phyloP scores from a whole-genome alignment of 495 filamentous ascomycete genomes.

The Geopyxis carbonaria region DNA sequence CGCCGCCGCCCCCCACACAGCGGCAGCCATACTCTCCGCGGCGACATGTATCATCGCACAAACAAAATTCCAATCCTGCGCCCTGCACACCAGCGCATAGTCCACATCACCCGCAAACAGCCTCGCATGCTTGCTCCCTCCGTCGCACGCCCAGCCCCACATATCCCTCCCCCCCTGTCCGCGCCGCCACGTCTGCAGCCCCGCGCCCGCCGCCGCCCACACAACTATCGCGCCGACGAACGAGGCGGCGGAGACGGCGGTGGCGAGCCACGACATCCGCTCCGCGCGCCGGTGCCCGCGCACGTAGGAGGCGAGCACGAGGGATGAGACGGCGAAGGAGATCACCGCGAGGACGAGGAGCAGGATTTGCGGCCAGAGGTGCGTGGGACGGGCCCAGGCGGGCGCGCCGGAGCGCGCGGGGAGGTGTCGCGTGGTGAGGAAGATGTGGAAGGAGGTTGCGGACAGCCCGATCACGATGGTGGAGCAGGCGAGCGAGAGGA shows the following conservation, averaged over 20 bases:
- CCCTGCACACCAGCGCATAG: neutral
- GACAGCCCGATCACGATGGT: slow-evolving; percentile 1
- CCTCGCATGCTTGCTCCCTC: neutral
- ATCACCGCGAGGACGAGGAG: neutral
- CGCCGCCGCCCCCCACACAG: neutral
- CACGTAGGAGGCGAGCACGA: neutral
- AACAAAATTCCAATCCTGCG: slow-evolving; percentile 4
- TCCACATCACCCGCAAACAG: neutral
- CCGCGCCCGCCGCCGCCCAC: neutral
- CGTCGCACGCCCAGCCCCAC: slow-evolving; percentile 1
- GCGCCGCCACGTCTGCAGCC: neutral
- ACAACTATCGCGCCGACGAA: neutral
- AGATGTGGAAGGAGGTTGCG: neutral
- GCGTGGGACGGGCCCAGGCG: neutral
- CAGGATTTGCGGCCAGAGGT: slow-evolving; percentile 3
- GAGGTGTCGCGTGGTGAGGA: slow-evolving; percentile 1
- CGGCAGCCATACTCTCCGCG: neutral
- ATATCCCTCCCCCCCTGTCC: neutral
- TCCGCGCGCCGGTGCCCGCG: neutral
- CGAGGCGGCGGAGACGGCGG: neutral
- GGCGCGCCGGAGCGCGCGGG: neutral
- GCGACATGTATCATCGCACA: slow-evolving; percentile 1
- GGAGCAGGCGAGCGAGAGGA: neutral
- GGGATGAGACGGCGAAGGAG: neutral
- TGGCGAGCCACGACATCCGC: neutral